Evolutionary conservation across 2,329 filamentous ascomycete genomes (phyloP), one percentile per base, ranked within the genome.

Genomic region (Microthyrium microscopicum): DNA sequence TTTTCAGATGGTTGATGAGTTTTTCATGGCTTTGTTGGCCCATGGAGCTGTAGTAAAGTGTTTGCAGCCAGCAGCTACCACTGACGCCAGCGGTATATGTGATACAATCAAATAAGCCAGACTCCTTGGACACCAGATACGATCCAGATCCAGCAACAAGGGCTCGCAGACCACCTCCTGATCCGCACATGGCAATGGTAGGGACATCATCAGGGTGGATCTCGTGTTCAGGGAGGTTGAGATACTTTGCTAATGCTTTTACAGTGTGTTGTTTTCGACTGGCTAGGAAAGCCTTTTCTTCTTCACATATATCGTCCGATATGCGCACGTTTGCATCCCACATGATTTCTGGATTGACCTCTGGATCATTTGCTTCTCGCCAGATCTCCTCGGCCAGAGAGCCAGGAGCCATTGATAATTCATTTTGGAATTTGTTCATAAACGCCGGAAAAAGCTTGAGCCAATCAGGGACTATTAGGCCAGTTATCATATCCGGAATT

Each of bases 31-130:
- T 72, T 35, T 74, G 70, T 12, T 66, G 63, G 0, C 77, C 68
- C 36, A 95, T 66, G 1, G 82, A 81, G 1, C 82, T 87, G 48
- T 89, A 75, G 50, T 81, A 93, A 4, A 98, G 64, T 0, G 80
- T 66, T 52, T 95, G 87, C 5, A 95, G 65, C 89, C 89, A 98
- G 53, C 89, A 95, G 41, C 81, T 91, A 0, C 89, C 89, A 49
- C 84, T 94, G 31, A 98, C 89, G 1, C 89, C 89, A 4, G 87
- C 83, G 1, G 84, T 92, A 48, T 98, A 98, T 2, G 85, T 95
- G 8, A 82, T 69, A 50, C 89, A 95, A 54, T 94, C 85, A 51
- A 93, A 91, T 0, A 98, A 61, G 0, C 89, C 89, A 37, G 80
- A 78, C 50, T 94, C 79, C 39, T 83, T 73, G 0, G 83, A 69